Base-by-base conservation (phyloP, 1,284 basidiomycete species). In the Cutaneotrichosporon cyanovorans region DNA sequence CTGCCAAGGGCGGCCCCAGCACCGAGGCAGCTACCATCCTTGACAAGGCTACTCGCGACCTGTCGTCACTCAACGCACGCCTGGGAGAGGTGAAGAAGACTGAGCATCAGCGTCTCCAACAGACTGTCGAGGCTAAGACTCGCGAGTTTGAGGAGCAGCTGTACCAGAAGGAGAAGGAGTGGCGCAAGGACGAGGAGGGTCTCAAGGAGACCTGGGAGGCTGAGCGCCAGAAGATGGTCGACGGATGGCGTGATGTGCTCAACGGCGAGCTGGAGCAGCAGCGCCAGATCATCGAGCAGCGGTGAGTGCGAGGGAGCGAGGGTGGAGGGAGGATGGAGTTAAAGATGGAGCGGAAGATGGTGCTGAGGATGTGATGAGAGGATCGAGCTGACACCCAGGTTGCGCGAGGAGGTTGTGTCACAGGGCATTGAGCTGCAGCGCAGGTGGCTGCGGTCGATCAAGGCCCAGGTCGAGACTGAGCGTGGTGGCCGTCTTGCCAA, bases 351-450 rank as follows among this genome's bases (percentile, higher is more conserved):
- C n/a, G n/a, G n/a, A n/a, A n/a, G n/a, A n/a, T n/a, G n/a, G n/a
- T n/a, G n/a, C n/a, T n/a, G n/a, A n/a, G n/a, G n/a, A n/a, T n/a
- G n/a, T n/a, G n/a, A n/a, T n/a, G n/a, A n/a, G n/a, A n/a, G 36
- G 10, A 25, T 5, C 14, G 15, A 9, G 45, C 45, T 50, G 47
- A 51, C 19, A 20, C 5, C n/a, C 53, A 91, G 91, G 38, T 77
- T 98, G 54, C 87, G 85, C 67, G 88, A 95, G 67, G 92, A 95
- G 68, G 90, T 98, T 49, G 80, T 97, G 39, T 85, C 90, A 5
- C 92, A 97, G 69, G 93, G 92, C 19, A 90, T 99, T 59, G 93
- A 97, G 74, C 81, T 97, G 37, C 93, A 98, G 70, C 82, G 91
- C 42, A 80, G 88, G 54, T 98, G 93, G 92, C 87, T 97, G 49